Percentiles rank a stretch among this genome's conserved stretches.
Evolutionary conservation across 805 yeast species (phyloP).

Genomic region (Cyberlindnera americana): DNA sequence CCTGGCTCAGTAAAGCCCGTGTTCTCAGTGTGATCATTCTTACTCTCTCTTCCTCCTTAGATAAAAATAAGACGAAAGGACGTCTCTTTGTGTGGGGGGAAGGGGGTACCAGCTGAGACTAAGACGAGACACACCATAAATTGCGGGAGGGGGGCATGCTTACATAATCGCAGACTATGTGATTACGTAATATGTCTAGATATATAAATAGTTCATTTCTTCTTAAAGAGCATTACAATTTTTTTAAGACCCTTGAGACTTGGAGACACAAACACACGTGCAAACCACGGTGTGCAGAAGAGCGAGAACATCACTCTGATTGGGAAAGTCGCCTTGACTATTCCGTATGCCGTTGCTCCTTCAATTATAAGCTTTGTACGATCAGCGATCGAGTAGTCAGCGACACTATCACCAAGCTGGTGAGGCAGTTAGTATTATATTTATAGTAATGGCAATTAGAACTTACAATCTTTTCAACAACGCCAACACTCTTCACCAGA

Average conservation of each 20-base stretch:
- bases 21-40: not conserved
- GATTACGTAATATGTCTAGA: too few species aligned
- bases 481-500: constrained; percentile 53
- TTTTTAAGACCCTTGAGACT: constrained; percentile 22
- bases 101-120: too few species aligned
- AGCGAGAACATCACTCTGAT: constrained; percentile 48
- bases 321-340: constrained; percentile 60
- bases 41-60: too few species aligned
- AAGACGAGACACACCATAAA: too few species aligned
- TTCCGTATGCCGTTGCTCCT: constrained; percentile 73
- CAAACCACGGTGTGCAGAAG: constrained; percentile 54
- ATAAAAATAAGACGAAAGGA: too few species aligned
- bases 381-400: constrained; percentile 40
- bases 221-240: not conserved
- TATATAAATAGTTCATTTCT: not conserved
- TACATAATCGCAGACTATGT: too few species aligned
- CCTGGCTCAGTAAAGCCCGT: not conserved
- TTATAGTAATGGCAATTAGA: too few species aligned
- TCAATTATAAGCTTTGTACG: constrained; percentile 56
- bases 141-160: too few species aligned
- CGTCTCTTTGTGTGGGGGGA: too few species aligned
- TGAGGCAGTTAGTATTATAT: not conserved
- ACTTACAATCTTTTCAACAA: constrained; percentile 51
- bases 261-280: constrained; percentile 49
- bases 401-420: constrained; percentile 24